Evolutionary conservation across 148 eudicot genomes (phyloP).

Genomic region (Nyssa sinensis): DNA sequence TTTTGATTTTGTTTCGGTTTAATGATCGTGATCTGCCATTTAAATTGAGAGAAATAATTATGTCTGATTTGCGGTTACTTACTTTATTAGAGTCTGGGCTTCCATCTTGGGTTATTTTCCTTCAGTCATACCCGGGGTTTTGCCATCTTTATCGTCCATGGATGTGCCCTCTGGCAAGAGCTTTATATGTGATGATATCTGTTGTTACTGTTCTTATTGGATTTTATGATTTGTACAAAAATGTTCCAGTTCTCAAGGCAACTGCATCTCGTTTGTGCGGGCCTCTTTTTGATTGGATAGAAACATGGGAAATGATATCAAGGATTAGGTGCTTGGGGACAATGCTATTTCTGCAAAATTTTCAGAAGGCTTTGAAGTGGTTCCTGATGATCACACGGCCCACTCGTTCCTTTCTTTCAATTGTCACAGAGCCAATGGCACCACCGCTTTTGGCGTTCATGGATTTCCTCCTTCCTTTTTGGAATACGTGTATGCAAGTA

Average conservation of each 20-base stretch:
- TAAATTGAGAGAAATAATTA: conserved; percentile 62
- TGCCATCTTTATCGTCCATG: conserved; percentile 94
- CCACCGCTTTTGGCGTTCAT: conserved; percentile 60
- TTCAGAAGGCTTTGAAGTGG: conserved; percentile 87
- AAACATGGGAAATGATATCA: conserved; percentile 94
- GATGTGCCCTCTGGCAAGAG: conserved; percentile 98
- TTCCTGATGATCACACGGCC: conserved; percentile 68
- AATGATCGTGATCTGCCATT: conserved; percentile 86
- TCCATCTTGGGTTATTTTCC: conserved; percentile 98
- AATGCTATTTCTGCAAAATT: conserved; percentile 87
- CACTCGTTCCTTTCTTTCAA: conserved; percentile 57
- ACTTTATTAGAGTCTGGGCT: conserved; percentile 93
- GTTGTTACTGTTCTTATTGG: conserved; percentile 85
- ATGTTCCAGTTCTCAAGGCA: conserved; percentile 92
- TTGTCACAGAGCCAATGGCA: conserved; percentile 72
- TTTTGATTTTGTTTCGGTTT: conserved; percentile 71
- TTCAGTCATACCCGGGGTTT: conserved; percentile 92
- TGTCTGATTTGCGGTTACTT: conserved; percentile 73
- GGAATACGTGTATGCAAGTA: conserved; percentile 46
- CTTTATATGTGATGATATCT: conserved; percentile 67
- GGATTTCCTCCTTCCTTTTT: conserved; percentile 57
- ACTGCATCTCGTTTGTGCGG: conserved; percentile 90
- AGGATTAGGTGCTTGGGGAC: conserved; percentile 93
- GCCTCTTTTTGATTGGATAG: conserved; percentile 94
- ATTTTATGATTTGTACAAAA: conserved; percentile 93